Percentiles rank a stretch among this genome's conserved stretches.
Conservation (phyloP, 1,284 basidiomycete genomes). For the Lentinus polychrous region DNA sequence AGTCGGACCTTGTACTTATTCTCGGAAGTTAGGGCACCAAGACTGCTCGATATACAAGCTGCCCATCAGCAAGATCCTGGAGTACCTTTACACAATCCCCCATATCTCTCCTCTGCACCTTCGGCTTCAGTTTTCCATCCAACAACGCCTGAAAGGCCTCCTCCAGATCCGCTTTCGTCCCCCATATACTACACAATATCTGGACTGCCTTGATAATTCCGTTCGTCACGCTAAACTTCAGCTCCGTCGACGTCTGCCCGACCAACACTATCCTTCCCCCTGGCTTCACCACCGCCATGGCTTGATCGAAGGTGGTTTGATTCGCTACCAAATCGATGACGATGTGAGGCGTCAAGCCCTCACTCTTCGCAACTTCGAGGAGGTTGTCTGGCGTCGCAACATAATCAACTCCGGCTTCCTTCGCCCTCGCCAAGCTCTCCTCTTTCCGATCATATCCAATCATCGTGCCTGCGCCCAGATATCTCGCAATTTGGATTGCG, state of each 20-base stretch:
- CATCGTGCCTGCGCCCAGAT: conserved; percentile 11
- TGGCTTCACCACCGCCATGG: conserved; percentile 2
- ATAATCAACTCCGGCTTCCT: conserved; percentile 12
- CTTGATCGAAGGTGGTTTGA: conserved; percentile 10
- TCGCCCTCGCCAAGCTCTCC: conserved; percentile 7
- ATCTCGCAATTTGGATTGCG: conserved; percentile 15
- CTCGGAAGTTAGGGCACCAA: conserved; percentile 2
- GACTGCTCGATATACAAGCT: conserved; percentile 6
- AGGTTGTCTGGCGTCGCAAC: conserved; percentile 11
- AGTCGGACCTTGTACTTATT: neutral
- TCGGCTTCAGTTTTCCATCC: conserved; percentile 12
- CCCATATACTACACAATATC: conserved; percentile 10
- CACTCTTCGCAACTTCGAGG: conserved; percentile 4
- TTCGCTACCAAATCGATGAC: conserved; percentile 25
- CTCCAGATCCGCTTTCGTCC: conserved; percentile 9
- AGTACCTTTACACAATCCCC: conserved; percentile 10
- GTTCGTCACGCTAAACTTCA: conserved; percentile 6
- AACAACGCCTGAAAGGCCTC: conserved; percentile 14
- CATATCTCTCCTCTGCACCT: conserved; percentile 12
- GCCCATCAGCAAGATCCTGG: conserved; percentile 6
- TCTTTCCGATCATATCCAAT: conserved; percentile 10
- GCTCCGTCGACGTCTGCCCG: conserved; percentile 6
- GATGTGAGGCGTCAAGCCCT: conserved; percentile 32
- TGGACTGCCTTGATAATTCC: conserved; percentile 10
- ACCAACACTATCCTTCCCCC: conserved; percentile 11